Conservation (phyloP, 2,329 filamentous ascomycete species). For the Botrytis hyacinthi region DNA sequence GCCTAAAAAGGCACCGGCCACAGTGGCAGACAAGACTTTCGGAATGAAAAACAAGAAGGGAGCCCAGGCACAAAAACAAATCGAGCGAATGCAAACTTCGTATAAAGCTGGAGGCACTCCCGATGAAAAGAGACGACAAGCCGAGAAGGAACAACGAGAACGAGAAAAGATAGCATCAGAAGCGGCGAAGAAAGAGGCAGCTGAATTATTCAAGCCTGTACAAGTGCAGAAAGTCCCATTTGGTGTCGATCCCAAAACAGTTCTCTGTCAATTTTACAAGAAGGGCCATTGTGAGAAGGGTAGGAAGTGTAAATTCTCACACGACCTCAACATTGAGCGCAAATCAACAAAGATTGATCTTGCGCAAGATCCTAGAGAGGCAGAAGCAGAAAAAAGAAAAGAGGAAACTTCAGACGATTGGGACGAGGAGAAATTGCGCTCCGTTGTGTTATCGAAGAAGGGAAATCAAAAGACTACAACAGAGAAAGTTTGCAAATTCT, state of each 20-base stretch:
- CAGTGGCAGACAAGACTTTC: constrained; percentile 93
- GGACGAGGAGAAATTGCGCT: constrained; percentile 93
- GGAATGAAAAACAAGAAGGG: constrained; percentile 99
- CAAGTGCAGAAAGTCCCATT: constrained; percentile 98
- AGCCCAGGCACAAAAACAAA: constrained; percentile 82
- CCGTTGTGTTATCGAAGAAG: constrained; percentile 92
- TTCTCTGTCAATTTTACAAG: constrained; percentile 95
- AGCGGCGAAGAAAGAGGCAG: constrained; percentile 74
- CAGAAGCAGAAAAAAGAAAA: constrained; percentile 76
- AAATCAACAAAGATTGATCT: constrained; percentile 91
- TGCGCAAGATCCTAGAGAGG: constrained; percentile 78
- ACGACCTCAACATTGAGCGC: constrained; percentile 84
- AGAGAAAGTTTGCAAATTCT: constrained; percentile 99
- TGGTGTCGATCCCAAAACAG: constrained; percentile 95
- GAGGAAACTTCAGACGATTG: constrained; percentile 91
- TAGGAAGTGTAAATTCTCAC: constrained; percentile 96
- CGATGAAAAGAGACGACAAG: constrained; percentile 79
- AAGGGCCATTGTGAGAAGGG: constrained; percentile 97
- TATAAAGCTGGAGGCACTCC: constrained; percentile 72
- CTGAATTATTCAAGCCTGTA: constrained; percentile 80
- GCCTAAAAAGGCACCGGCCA: constrained; percentile 52
- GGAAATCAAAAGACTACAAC: constrained; percentile 94
- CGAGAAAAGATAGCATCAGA: constrained; percentile 91
- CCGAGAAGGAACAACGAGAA: constrained; percentile 67
- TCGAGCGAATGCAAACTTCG: constrained; percentile 76